Evolutionary conservation across 1,139 yeast genomes (phyloP), one percentile per base, ranked within the genome.

Genomic region (Saccharomycopsis hybrid): DNA sequence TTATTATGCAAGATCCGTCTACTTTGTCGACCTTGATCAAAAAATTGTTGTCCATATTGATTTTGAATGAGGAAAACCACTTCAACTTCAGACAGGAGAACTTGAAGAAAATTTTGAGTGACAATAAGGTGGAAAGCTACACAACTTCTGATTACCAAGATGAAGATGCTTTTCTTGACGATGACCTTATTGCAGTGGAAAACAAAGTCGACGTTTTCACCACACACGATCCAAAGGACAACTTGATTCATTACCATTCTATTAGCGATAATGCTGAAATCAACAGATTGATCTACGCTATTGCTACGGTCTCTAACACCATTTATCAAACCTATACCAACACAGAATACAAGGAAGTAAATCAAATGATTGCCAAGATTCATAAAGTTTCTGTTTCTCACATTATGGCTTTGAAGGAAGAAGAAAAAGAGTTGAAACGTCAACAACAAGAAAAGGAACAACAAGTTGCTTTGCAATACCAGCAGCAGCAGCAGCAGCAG

Each of bases 381-480:
- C 54, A 53, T 30, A 46, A 51, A 18, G 53, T 52, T 4, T 43
- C 51, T n/a, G 49, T 51, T 8, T 48, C 54, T 4, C 55, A 53
- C 47, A 51, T 51, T 41, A 43, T 53, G 53, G 55, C 55, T 13
- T 28, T 53, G 4, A 46, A 48, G 25, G 49, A 48, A 27, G 55
- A 53, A 41, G 51, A 50, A 31, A 42, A 39, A 18, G 50, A 47
- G 24, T 13, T 36, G 24, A 36, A 36, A 35, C 31, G 24, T 36
- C 13, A 41, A 5, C 46, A 36, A 5, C 48, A 41, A 30, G 27
- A 43, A 43, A 5, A 28, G 13, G 48, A 18, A 2, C n/a, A n/a
- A n/a, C 41, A 41, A 11, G 24, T 25, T 8, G 44, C 25, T 25
- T 44, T 37, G 18, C 51, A 32, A 7, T 13, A 18, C 18, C 37